A percentile compares a stretch with the other conserved stretches of the same genome.
These are phyloP conservation scores for Cyclaneusma minus DNA, from an alignment of 2,329 filamentous ascomycete genomes.

Conservation along the genomic window DNA sequence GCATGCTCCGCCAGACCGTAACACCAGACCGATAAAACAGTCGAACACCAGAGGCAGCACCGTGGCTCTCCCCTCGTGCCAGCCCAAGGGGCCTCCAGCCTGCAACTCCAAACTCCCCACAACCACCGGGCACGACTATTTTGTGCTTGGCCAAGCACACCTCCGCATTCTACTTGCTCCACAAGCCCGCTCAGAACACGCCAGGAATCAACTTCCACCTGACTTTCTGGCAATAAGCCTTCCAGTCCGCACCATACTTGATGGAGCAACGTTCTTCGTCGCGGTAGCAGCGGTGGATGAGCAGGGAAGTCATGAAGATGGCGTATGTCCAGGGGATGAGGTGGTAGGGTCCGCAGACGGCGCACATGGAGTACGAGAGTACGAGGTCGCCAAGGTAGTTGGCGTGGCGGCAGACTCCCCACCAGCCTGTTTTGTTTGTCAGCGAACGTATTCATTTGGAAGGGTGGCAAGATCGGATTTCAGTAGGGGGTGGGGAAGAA, in stretches of 20 bases:
- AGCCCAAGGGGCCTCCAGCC: too few species aligned
- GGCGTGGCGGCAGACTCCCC: slow-evolving; percentile 24
- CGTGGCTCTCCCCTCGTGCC: too few species aligned
- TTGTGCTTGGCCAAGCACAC: too few species aligned
- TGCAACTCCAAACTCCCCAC: too few species aligned
- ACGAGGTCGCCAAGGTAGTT: slow-evolving; percentile 26
- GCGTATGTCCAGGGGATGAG: slow-evolving; percentile 28
- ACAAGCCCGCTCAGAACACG: too few species aligned
- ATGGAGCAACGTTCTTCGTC: slow-evolving; percentile 27
- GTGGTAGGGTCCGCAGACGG: slow-evolving; percentile 21
- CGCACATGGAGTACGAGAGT: slow-evolving; percentile 25
- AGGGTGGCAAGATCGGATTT: background rate
- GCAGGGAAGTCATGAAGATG: slow-evolving; percentile 26
- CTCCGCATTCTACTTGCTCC: too few species aligned
- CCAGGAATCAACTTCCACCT: slow-evolving; percentile 24
- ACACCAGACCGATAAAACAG: too few species aligned
- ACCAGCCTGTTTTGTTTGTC: slow-evolving; percentile 22
- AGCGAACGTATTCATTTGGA: background rate
- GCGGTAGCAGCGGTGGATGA: slow-evolving; percentile 28
- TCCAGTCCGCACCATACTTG: slow-evolving; percentile 30
- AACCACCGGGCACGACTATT: too few species aligned
- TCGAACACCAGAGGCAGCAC: too few species aligned
- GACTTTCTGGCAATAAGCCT: slow-evolving; percentile 25
- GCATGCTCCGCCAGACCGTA: too few species aligned
- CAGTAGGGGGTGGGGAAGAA: too few species aligned